phyloP scores from a whole-genome alignment of 225 moss, liverwort and hornwort species.

The Pleurozium schreberi region DNA sequence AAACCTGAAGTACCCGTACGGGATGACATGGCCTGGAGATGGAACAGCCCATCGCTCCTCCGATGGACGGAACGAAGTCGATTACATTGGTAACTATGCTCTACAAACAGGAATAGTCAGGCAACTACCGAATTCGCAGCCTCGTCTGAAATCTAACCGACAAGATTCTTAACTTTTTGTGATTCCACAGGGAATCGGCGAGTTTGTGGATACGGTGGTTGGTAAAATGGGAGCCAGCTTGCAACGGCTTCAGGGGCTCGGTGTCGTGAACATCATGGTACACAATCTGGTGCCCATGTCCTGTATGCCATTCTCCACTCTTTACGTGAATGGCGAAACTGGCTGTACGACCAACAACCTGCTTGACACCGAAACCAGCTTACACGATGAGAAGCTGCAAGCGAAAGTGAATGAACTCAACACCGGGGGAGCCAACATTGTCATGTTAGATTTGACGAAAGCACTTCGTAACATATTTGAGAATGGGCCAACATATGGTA shows the following conservation, averaged over 20 bases:
- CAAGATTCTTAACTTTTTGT: neutral
- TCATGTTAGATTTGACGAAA: slow-evolving; percentile 17
- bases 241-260: slow-evolving; percentile 3
- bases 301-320: slow-evolving; percentile 23
- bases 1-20: slow-evolving; percentile 11
- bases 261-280: slow-evolving; percentile 5
- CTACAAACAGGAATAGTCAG: neutral
- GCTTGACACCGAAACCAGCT: slow-evolving; percentile 11
- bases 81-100: slow-evolving; percentile 15
- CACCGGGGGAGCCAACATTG: neutral
- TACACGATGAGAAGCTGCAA: slow-evolving; percentile 6
- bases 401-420: slow-evolving; percentile 12
- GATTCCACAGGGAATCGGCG: neutral
- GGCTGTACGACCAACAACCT: neutral
- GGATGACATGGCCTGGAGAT: slow-evolving; percentile 28
- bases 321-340: slow-evolving; percentile 9
- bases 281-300: slow-evolving; percentile 20
- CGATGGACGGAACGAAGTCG: slow-evolving; percentile 23
- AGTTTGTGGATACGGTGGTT: slow-evolving; percentile 9
- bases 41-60: slow-evolving; percentile 18
- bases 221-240: neutral
- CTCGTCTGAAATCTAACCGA: neutral
- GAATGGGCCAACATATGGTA: slow-evolving; percentile 9
- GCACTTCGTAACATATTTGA: slow-evolving; percentile 10
- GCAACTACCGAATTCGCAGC: neutral